Percentiles rank a stretch among this genome's conserved stretches.
Conservation (phyloP, 805 yeast species). For the Candida ortonii region DNA sequence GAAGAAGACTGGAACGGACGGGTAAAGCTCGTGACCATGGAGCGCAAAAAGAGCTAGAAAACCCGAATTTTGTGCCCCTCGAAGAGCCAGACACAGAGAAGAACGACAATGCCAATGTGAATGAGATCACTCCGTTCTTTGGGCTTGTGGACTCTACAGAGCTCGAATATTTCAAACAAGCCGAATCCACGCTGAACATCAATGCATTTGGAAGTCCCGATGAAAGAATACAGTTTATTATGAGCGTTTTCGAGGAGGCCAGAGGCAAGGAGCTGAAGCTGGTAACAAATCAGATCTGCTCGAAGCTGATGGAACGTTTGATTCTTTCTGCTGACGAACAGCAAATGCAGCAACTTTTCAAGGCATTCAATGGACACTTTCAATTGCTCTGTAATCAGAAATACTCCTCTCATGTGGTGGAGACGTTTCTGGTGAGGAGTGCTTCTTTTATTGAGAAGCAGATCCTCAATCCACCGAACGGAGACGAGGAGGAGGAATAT, state of each 20-base stretch:
- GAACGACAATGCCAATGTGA: background rate
- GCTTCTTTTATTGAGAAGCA: slow-evolving; percentile 78
- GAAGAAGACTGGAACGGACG: slow-evolving; percentile 5
- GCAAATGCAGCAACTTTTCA: slow-evolving; percentile 65
- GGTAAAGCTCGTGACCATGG: background rate
- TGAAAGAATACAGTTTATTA: slow-evolving; percentile 69
- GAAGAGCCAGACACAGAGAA: background rate
- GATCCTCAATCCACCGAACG: slow-evolving; percentile 37
- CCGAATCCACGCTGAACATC: slow-evolving; percentile 80
- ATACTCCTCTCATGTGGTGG: slow-evolving; percentile 91
- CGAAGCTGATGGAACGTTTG: slow-evolving; percentile 85
- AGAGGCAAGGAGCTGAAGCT: slow-evolving; percentile 86
- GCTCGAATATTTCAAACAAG: slow-evolving; percentile 87
- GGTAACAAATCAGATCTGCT: slow-evolving; percentile 92
- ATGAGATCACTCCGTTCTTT: slow-evolving; percentile 52
- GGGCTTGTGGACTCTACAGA: slow-evolving; percentile 85
- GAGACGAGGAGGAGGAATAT: slow-evolving; percentile 36
- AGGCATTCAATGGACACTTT: slow-evolving; percentile 70
- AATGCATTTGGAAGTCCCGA: slow-evolving; percentile 74
- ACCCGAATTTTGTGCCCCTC: slow-evolving; percentile 1
- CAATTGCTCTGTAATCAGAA: slow-evolving; percentile 79
- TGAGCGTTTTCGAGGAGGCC: slow-evolving; percentile 80
- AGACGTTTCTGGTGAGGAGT: slow-evolving; percentile 72
- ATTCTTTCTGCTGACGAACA: slow-evolving; percentile 61
- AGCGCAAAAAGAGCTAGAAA: background rate